These are phyloP conservation scores for Podospora tetraspora DNA, from an alignment of 495 filamentous ascomycete species.

Conservation along the genomic window DNA sequence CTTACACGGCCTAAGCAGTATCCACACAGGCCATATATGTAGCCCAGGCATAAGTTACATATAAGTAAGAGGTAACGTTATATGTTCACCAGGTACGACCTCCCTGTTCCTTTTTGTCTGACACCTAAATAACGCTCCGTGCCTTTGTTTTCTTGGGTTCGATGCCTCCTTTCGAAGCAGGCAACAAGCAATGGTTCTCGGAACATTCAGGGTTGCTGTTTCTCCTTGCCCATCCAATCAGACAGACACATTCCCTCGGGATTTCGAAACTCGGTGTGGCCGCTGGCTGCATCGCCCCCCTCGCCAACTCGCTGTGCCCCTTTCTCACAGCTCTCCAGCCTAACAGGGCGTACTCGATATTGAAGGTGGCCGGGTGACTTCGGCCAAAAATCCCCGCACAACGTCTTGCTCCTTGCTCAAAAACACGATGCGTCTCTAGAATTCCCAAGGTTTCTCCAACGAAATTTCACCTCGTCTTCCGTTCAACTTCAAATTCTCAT, in stretches of 20 bases:
- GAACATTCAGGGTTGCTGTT: background rate
- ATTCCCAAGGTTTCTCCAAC: background rate
- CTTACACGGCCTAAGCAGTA: background rate
- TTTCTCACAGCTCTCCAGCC: background rate
- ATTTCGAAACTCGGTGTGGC: background rate
- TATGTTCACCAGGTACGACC: too few species aligned
- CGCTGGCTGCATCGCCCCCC: background rate
- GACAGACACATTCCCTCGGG: background rate
- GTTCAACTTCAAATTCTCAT: background rate
- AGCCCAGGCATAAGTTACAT: too few species aligned
- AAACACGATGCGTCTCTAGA: background rate
- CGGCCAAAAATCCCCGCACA: background rate
- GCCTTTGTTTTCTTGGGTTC: too few species aligned
- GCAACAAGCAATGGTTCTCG: background rate
- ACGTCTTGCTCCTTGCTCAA: background rate
- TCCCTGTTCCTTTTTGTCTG: too few species aligned
- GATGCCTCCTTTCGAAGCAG: background rate
- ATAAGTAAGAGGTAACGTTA: too few species aligned
- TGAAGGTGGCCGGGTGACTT: background rate
- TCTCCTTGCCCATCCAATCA: background rate
- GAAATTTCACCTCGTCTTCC: too few species aligned
- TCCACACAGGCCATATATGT: too few species aligned
- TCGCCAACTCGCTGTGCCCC: background rate
- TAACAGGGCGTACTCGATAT: background rate
- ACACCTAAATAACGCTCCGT: too few species aligned